Evolutionary conservation across 495 filamentous ascomycete species (phyloP).

Genomic region (Penicillium cosmopolitanum): DNA sequence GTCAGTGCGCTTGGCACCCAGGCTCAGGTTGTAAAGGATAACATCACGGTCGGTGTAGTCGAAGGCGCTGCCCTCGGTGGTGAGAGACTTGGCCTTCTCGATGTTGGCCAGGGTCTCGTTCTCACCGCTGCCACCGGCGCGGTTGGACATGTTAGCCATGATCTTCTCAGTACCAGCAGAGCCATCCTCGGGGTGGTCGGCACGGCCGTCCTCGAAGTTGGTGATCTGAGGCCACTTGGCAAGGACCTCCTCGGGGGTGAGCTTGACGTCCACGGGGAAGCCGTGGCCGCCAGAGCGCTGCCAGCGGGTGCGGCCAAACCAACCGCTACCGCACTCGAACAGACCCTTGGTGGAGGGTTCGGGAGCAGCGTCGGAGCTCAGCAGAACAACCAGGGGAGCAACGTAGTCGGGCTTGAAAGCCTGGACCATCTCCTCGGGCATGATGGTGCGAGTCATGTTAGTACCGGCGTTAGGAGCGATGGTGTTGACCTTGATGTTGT

Average conservation of each 20-base stretch:
- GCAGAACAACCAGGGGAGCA: conserved; percentile 85
- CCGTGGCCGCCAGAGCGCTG: conserved; percentile 88
- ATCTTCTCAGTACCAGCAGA: conserved; percentile 80
- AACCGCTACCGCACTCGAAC: conserved; percentile 96
- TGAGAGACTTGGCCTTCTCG: conserved; percentile 71
- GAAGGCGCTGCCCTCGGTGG: conserved; percentile 77
- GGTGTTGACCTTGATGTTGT: conserved; percentile 98
- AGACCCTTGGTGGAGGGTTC: conserved; percentile 83
- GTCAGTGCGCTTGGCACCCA: conserved; percentile 93
- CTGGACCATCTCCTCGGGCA: conserved; percentile 97
- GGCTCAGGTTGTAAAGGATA: conserved; percentile 93
- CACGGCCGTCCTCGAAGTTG: conserved; percentile 87
- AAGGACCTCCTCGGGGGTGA: conserved; percentile 85
- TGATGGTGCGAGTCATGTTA: conserved; percentile 91
- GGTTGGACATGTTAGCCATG: conserved; percentile 90
- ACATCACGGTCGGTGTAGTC: conserved; percentile 82
- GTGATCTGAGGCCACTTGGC: conserved; percentile 78
- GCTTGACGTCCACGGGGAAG: conserved; percentile 86
- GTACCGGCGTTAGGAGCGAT: conserved; percentile 98
- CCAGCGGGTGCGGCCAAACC: conserved; percentile 92
- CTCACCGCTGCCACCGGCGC: conserved; percentile 48
- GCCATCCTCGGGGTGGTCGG: conserved; percentile 83
- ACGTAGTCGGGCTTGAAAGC: conserved; percentile 99
- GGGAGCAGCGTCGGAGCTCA: conserved; percentile 87
- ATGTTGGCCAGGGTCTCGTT: conserved; percentile 68